Evolutionary conservation across 202 grass and related monocot species (phyloP), one percentile per base, ranked within the genome.

Genomic region (Sporobolus alterniflorus): DNA sequence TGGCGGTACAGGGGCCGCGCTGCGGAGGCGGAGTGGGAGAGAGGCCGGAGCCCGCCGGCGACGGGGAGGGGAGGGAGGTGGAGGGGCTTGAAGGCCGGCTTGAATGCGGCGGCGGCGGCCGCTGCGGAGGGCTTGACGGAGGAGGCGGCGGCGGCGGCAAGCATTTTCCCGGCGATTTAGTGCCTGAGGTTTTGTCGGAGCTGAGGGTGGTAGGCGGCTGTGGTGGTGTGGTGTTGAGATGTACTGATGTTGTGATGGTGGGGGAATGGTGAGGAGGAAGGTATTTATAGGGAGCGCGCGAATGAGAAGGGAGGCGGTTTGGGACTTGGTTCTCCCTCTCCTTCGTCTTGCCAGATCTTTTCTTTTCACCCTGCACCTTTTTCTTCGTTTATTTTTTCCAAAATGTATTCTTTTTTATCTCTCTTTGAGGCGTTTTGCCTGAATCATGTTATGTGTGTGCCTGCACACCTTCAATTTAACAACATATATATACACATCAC

Each of bases 271-370:
- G 43, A 7, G 28, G 34, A 29, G 43, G 16, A 74, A 65, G 75
- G 80, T 87, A 87, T 90, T 90, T 90, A 87, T 87, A 83, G 79
- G 43, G 46, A 46, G 73, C 15, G 60, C 49, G 59, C 72, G 49
- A 78, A 77, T 59, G 30, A 69, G 79, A 47, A 61, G 68, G 67
- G 26, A 69, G 67, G 32, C 61, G 51, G 74, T 86, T 90, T 83
- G 21, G 31, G 15, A 43, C 11, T 44, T 70, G 50, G 56, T 63
- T 1, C 4, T 34, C 32, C 69, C 9, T 9, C 64, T 22, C 74
- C 68, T 43, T 36, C 26, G 11, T 30, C 12, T 61, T 61, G 11
- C 31, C 5, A 20, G 40, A 85, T 73, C 33, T 88, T 77, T 68
- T 54, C 0, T 52, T 67, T 72, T 64, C 40, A 36, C 50, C 48